Evolutionary conservation across 352 stramenopile genomes (phyloP).

Genomic region (Peronospora destructor): DNA sequence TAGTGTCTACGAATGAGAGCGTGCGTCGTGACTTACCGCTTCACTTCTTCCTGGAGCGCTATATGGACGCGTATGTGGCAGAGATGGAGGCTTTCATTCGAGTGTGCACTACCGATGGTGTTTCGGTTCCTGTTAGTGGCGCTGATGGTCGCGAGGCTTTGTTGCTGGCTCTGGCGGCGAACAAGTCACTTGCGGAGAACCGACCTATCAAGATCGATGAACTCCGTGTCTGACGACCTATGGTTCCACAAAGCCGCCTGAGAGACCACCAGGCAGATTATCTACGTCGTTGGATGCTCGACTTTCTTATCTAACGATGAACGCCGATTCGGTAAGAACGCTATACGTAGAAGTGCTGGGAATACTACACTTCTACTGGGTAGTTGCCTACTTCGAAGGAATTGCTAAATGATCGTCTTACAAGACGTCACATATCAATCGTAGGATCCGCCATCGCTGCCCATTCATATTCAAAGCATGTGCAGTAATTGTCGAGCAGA

Average conservation of each 20-base stretch:
- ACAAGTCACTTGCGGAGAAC: conserved; percentile 63
- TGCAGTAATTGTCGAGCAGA: no score
- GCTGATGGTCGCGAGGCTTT: conserved; percentile 58
- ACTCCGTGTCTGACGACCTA: conserved; percentile 24
- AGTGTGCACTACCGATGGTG: conserved; percentile 38
- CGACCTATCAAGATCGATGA: conserved; percentile 58
- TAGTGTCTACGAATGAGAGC: conserved; percentile 39
- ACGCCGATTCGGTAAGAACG: no score
- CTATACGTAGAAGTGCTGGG: neutral
- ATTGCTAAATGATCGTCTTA: conserved; percentile 16
- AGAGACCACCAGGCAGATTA: no score
- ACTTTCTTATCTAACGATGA: neutral
- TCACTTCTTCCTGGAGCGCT: conserved; percentile 92
- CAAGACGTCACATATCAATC: conserved; percentile 14
- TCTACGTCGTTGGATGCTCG: no score
- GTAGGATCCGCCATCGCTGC: conserved; percentile 3
- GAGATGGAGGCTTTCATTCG: conserved; percentile 69
- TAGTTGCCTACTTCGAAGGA: conserved; percentile 13
- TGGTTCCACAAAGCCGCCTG: no score
- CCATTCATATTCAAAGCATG: neutral
- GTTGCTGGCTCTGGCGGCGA: conserved; percentile 57
- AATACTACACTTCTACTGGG: no score
- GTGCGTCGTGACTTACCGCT: conserved; percentile 84
- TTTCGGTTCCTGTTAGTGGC: conserved; percentile 44
- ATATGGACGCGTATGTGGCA: conserved; percentile 84